Base-by-base conservation (phyloP, 2,329 filamentous ascomycete species). In the Phaeoacremonium minimum region DNA sequence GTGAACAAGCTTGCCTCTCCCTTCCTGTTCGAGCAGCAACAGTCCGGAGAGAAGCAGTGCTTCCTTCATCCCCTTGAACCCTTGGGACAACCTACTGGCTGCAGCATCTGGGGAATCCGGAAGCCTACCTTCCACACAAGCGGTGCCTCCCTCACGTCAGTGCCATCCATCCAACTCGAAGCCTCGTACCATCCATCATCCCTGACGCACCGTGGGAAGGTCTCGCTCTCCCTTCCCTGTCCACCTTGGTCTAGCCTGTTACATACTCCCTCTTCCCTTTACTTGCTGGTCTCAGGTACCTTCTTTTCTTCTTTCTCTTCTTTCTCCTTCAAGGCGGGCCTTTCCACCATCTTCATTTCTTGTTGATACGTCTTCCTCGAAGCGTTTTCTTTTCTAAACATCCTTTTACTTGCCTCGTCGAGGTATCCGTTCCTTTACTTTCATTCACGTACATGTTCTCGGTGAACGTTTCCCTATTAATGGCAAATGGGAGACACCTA, bases 241-340 rank as follows among this genome's bases (percentile, higher is more conserved):
- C 46, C 47, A 18, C 38, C 39, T 32, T 29, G 30, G 36, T 31
- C 33, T 30, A 31, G 33, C 35, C 30, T 45, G 39, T 43, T 42
- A 43, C 42, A 37, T 35, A 35, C 42, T 26, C 22, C 22, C 22
- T n/a, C 22, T 26, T 26, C 22, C 38, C 32, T 37, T 38, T 30
- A 28, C 36, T 36, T 32, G 29, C 30, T 28, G 33, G 37, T 19
- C 34, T 33, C 40, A 33, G 28, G 38, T 43, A 32, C 44, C 30
- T 37, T 17, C 30, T 40, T 39, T 32, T 38, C 30, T 40, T 18
- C 35, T 36, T 32, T 43, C 39, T 40, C 31, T 36, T 41, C 37
- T 41, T 32, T 45, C 35, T 42, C 37, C 45, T 41, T 37, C 38
- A 48, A 52, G 48, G 46, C 49, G 35, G 52, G 51, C 44, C 47